Base-by-base conservation (phyloP, 306 rosid species). In the Rosa persica region DNA sequence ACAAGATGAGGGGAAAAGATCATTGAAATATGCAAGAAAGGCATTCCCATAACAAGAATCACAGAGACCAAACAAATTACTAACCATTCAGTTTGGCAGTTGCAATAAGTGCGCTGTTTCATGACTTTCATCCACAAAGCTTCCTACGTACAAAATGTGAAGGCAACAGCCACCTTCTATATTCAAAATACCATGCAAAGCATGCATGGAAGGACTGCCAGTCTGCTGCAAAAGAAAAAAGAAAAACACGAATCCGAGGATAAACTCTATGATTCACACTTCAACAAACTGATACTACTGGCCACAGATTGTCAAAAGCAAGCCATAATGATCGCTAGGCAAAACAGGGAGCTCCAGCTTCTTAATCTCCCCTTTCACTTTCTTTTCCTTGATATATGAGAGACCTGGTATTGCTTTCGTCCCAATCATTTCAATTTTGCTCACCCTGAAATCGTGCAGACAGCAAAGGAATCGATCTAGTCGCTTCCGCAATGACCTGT, bases 251-350 rank as follows among this genome's bases (percentile, higher is more conserved):
- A 27, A 34, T 27, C 69, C 68, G 5, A 72, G 61, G 47, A 22
- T 34, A 67, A 58, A n/a, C 85, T 66, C 61, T 55, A 55, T 55
- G 27, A 19, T 13, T 47, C 80, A 38, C 75, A 74, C 67, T 57
- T 68, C 72, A 57, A 15, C 60, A 57, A 5, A 75, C 44, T 13
- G 38, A 62, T 62, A 72, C 79, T 75, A 83, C 74, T 74, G 82
- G 67, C 78, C 81, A 68, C 87, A 72, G 69, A 95, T 80, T 34
- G 98, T 86, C 86, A 95, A 87, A 74, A 92, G 88, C 84, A 95
- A 75, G 70, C 98, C 98, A 75, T 86, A 95, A 75, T 95, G 98
- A 85, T 95, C 98, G 70, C 98, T 92, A 1, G 98, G 98, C 78
- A 95, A 86, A 80, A 95, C 98, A 80, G 98, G 96, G 61, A 91